Base-by-base conservation (phyloP, 441 rosid genomes). In the Populus hybrid region DNA sequence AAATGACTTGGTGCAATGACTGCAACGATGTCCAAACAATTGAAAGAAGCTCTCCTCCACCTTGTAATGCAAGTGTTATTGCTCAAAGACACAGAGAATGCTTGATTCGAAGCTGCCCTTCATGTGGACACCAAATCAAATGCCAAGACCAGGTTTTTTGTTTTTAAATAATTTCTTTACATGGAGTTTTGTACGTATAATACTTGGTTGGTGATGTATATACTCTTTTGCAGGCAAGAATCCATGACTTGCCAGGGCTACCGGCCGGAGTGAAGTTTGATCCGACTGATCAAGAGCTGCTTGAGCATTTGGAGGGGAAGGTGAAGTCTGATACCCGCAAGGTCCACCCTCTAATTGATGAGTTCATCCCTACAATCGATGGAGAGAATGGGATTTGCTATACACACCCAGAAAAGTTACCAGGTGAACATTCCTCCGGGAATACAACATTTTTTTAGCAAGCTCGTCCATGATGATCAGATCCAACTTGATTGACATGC, bases 201-300 rank as follows among this genome's bases (percentile, higher is more conserved):
- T 28, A 28, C 46, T 38, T 35, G 30, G 32, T 30, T 30, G 32
- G 32, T 30, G 32, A 30, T 26, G 67, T 11, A 6, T 69, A 4
- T 36, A 24, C 14, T 7, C 40, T 10, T 10, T 72, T 8, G n/a
- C 28, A 80, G 86, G 86, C 79, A 3, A 80, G 81, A 40, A 92
- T 92, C 76, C 88, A 90, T 78, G 95, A 95, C 77, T 85, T 95
- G 85, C 95, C 94, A 21, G 97, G 99, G 14, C 82, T 96, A 75
- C 99, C 99, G 0, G 95, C 99, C 2, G 99, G 99, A 81, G 98
- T 96, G 79, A 96, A 91, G 83, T 96, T 96, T 70, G 99, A 96
- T 74, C 99, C 99, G 36, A 93, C 93, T 9, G 99, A 96, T 82
- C 94, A 87, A 81, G 99, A 96, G 78, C 88, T 96, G 63, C 86